phyloP scores from a whole-genome alignment of 2,329 filamentous ascomycete genomes.

The Cladobotryum mycophilum region DNA sequence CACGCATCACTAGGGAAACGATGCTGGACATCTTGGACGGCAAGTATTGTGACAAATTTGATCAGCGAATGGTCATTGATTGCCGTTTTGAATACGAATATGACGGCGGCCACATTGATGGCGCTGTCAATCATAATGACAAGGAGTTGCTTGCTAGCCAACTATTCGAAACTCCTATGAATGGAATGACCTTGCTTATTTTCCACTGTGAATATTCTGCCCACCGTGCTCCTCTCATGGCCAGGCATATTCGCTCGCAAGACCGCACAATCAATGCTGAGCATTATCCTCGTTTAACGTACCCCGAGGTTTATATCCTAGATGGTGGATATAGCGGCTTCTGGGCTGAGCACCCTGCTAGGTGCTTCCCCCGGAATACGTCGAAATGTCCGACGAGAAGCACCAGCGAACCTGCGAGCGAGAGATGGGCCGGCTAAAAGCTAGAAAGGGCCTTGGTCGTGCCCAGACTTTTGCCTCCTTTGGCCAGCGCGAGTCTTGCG shows the following conservation, averaged over 20 bases:
- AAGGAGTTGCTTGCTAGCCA: constrained; percentile 78
- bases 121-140: constrained; percentile 93
- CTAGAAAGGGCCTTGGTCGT: constrained; percentile 76
- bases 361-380: constrained; percentile 91
- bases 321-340: constrained; percentile 95
- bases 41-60: constrained; percentile 68
- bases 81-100: constrained; percentile 99
- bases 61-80: constrained; percentile 82
- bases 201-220: constrained; percentile 99
- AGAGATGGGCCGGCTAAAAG: constrained; percentile 87
- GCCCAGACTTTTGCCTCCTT: constrained; percentile 96
- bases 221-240: constrained; percentile 93
- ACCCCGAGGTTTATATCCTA: constrained; percentile 94
- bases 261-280: constrained; percentile 83
- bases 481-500: constrained; percentile 59
- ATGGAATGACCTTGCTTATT: constrained; percentile 72
- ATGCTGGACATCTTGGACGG: constrained; percentile 84
- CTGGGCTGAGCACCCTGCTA: constrained; percentile 68
- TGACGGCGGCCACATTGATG: constrained; percentile 89
- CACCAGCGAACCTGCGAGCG: constrained; percentile 91
- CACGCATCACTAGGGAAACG: constrained; percentile 76
- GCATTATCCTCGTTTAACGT: constrained; percentile 82
- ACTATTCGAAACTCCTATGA: constrained; percentile 64
- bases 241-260: constrained; percentile 81
- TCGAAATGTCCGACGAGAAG: constrained; percentile 90